phyloP scores from a whole-genome alignment of 2,329 filamentous ascomycete genomes.

The Fusarium musae region DNA sequence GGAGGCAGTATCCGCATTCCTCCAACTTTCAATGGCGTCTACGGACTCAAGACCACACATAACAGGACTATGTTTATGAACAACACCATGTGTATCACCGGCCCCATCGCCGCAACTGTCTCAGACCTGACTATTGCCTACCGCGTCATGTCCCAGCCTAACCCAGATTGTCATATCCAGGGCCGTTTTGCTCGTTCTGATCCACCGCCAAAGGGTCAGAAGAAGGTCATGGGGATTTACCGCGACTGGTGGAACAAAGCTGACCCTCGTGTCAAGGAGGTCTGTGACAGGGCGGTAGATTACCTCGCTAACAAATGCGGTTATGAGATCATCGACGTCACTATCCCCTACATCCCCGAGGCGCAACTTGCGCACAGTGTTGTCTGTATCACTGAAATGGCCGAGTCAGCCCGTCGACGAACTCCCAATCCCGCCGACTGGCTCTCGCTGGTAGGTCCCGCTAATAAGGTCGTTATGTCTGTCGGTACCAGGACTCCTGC shows the following conservation, averaged over 20 bases:
- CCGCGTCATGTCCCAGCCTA: slow-evolving; percentile 78
- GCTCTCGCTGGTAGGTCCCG: slow-evolving; percentile 67
- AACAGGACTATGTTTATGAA: slow-evolving; percentile 70
- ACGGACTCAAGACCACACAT: slow-evolving; percentile 83
- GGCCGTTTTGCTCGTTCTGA: slow-evolving; percentile 70
- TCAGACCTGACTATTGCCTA: slow-evolving; percentile 86
- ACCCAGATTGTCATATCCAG: slow-evolving; percentile 70
- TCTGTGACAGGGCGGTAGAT: slow-evolving; percentile 71
- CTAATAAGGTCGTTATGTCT: slow-evolving; percentile 76
- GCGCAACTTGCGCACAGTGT: slow-evolving; percentile 81
- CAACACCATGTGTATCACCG: slow-evolving; percentile 70
- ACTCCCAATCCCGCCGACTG: slow-evolving; percentile 59
- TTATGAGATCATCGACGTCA: slow-evolving; percentile 67
- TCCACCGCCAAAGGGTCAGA: slow-evolving; percentile 54
- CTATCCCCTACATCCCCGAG: slow-evolving; percentile 73
- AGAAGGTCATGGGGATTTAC: slow-evolving; percentile 77
- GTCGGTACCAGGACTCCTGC: slow-evolving; percentile 73
- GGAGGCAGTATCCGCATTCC: slow-evolving; percentile 82
- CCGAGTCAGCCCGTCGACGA: slow-evolving; percentile 57
- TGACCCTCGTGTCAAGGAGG: slow-evolving; percentile 68
- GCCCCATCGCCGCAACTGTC: slow-evolving; percentile 80
- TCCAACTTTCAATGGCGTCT: slow-evolving; percentile 79
- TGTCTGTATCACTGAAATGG: slow-evolving; percentile 79
- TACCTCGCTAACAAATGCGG: slow-evolving; percentile 63
- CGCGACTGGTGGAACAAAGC: slow-evolving; percentile 62